These are phyloP conservation scores for Talaromyces pinophilus DNA, from an alignment of 2,329 filamentous ascomycete species.

Conservation along the genomic window DNA sequence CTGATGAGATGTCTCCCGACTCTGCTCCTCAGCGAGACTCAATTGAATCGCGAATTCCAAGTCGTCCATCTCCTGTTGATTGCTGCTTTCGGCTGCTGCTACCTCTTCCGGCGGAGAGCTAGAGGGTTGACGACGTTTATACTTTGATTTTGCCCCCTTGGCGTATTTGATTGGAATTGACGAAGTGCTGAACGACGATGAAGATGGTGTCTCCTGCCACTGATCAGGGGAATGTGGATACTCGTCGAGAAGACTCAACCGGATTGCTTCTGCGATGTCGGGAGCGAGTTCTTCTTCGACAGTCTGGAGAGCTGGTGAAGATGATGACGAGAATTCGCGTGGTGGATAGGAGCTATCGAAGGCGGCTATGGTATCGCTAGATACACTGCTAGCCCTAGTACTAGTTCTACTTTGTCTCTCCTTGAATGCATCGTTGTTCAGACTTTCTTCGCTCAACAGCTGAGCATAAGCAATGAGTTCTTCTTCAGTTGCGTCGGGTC, in stretches of 20 bases:
- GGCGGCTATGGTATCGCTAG: slow-evolving; percentile 40
- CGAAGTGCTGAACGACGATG: slow-evolving; percentile 22
- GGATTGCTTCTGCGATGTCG: slow-evolving; percentile 65
- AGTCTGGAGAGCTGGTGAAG: slow-evolving; percentile 40
- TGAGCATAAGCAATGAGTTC: slow-evolving; percentile 64
- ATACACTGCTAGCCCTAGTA: slow-evolving; percentile 43
- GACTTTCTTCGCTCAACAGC: slow-evolving; percentile 62
- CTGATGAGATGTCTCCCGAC: slow-evolving; percentile 36
- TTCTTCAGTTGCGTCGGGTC: slow-evolving; percentile 59
- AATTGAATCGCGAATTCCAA: slow-evolving; percentile 63
- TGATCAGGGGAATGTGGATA: slow-evolving; percentile 26
- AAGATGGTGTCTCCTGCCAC: neutral
- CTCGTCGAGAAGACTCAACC: slow-evolving; percentile 51
- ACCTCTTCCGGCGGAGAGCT: slow-evolving; percentile 23
- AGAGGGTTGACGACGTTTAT: slow-evolving; percentile 23
- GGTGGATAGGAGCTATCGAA: slow-evolving; percentile 33
- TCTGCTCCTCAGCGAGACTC: slow-evolving; percentile 62
- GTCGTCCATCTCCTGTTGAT: slow-evolving; percentile 56
- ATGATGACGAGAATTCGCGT: slow-evolving; percentile 39
- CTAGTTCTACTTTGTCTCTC: slow-evolving; percentile 45
- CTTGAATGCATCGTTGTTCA: slow-evolving; percentile 53
- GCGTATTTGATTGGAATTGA: slow-evolving; percentile 40
- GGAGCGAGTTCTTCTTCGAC: slow-evolving; percentile 55
- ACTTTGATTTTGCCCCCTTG: slow-evolving; percentile 30
- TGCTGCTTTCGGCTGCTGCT: slow-evolving; percentile 36